Evolutionary conservation across 805 yeast genomes (phyloP), one percentile per base, ranked within the genome.

Genomic region (Grigorovia transvaalensis): DNA sequence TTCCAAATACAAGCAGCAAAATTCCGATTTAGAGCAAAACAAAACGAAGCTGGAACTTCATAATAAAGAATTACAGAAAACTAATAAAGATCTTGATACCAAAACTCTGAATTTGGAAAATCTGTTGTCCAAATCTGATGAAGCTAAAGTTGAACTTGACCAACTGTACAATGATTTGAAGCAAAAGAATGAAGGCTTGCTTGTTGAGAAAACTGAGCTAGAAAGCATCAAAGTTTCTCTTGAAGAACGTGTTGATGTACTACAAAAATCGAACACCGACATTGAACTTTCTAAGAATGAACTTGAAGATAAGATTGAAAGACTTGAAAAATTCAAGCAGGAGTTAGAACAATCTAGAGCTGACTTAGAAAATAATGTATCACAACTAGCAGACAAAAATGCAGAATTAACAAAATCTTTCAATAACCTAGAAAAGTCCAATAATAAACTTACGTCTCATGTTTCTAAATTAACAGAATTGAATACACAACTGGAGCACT

Each of bases 191-290:
- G 15, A 38, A 38, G 27, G 27, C 3, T 19, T 18, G 11, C 17
- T 9, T 9, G 44, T 15, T 15, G 47, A 45, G 18, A 45, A 23
- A 11, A 45, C 48, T n/a, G 17, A 8, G 4, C 3, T 38, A 15
- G 42, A 38, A 38, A n/a, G 15, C 12, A 15, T 12, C 17, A 38
- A 38, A 13, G 8, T 4, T 2, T 27, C 30, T 1, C 19, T 44
- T 2, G 43, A 48, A 15, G 38, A n/a, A 15, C 48, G 30, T 2
- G 11, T 42, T 33, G 29, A 27, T 15, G 44, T 50, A 15, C 17
- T 51, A 40, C 29, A 52, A 42, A 27, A 46, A 30, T 42, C 33
- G 12, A 50, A 46, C 13, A 15, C 35, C 13, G 46, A 40, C n/a
- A 18, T 44, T 30, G 44, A 30, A 20, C 13, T 35, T 4, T 20